These are phyloP conservation scores for Trebouxiophyceae sp. DNA, from an alignment of 163 green algal species.

Conservation along the genomic window DNA sequence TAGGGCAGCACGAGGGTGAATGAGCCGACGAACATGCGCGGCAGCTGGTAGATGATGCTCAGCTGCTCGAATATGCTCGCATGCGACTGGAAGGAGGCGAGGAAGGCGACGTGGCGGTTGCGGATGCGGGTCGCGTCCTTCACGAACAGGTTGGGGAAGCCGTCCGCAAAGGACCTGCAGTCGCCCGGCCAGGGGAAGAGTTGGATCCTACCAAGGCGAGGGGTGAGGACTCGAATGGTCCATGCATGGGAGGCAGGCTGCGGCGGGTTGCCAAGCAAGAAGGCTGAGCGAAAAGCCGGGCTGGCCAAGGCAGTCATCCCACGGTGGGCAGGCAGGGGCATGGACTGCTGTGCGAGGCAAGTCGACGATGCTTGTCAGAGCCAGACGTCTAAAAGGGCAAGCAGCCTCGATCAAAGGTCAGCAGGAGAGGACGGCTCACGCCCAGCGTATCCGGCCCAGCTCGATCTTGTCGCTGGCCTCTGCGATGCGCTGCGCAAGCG, in stretches of 20 bases:
- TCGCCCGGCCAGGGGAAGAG: too few relatives aligned
- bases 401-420: too few relatives aligned
- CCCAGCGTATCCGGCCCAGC: constrained; percentile 86
- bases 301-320: too few relatives aligned
- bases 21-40: constrained; percentile 90
- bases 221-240: too few relatives aligned
- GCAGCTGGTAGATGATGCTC: constrained; percentile 96
- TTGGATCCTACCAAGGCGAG: too few relatives aligned
- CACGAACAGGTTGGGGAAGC: constrained; percentile 97
- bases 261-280: too few relatives aligned
- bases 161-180: constrained; percentile 86
- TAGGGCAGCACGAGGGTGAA: constrained; percentile 99
- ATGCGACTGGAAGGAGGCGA: constrained; percentile 92
- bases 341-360: too few relatives aligned
- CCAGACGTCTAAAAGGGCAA: too few relatives aligned
- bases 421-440: constrained; percentile 56
- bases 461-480: constrained; percentile 56
- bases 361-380: too few relatives aligned
- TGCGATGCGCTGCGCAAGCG: constrained; percentile 73
- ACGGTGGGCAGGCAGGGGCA: too few relatives aligned
- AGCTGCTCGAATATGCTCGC: constrained; percentile 96
- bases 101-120: constrained; percentile 95
- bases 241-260: too few relatives aligned
- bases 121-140: constrained; percentile 84
- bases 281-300: too few relatives aligned